Percentiles rank a stretch among this genome's conserved stretches.
Evolutionary conservation across 1,284 basidiomycete genomes (phyloP).

Genomic region (Ceratobasidium sp.): DNA sequence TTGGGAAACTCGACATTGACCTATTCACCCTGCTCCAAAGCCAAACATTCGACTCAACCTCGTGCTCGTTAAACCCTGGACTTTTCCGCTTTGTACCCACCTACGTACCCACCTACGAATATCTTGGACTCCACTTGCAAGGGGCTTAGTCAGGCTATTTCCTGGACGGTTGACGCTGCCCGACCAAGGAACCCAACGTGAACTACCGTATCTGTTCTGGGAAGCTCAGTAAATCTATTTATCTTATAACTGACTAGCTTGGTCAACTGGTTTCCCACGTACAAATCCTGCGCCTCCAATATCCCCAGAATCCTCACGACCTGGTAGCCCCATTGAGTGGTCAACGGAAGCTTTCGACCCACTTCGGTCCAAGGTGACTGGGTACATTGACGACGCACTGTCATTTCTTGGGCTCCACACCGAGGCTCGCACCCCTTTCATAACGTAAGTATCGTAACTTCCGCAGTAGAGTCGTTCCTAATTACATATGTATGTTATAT

Average conservation of each 20-base stretch:
- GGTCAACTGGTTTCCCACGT: neutral
- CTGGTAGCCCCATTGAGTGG: neutral
- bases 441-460: slow-evolving; percentile 53
- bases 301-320: slow-evolving; percentile 1
- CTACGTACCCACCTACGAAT: neutral
- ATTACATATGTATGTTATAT: neutral
- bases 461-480: too few species aligned
- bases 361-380: neutral
- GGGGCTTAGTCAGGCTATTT: slow-evolving; percentile 46
- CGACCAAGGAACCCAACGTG: slow-evolving; percentile 49
- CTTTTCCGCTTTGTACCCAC: slow-evolving; percentile 51
- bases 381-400: slow-evolving; percentile 57
- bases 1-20: too few species aligned
- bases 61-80: slow-evolving; percentile 50
- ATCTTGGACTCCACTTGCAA: too few species aligned
- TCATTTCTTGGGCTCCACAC: slow-evolving; percentile 56
- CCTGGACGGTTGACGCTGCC: slow-evolving; percentile 54
- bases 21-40: slow-evolving; percentile 14
- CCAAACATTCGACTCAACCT: slow-evolving; percentile 48
- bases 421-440: slow-evolving; percentile 60
- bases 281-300: neutral
- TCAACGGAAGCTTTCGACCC: slow-evolving; percentile 4
- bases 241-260: neutral
- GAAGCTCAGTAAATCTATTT: slow-evolving; percentile 51
- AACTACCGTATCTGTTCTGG: slow-evolving; percentile 56